These are phyloP conservation scores for Fusarium bulbicola DNA, from an alignment of 2,329 filamentous ascomycete genomes.

Conservation along the genomic window DNA sequence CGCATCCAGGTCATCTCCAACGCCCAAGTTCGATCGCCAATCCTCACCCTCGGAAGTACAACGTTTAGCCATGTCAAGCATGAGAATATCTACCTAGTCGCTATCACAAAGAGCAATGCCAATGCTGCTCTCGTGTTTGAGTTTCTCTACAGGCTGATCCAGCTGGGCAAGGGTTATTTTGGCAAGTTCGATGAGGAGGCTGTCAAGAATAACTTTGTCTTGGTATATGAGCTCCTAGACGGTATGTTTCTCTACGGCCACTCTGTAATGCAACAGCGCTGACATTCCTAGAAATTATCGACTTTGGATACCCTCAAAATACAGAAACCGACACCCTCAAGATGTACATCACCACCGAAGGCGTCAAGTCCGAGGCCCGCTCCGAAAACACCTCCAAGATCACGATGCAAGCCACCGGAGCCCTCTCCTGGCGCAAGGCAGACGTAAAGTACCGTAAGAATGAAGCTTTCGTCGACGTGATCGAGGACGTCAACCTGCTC, in stretches of 20 bases:
- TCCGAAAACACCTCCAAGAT: conserved; percentile 96
- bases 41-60: conserved; percentile 94
- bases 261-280: background rate
- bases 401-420: conserved; percentile 98
- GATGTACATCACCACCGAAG: conserved; percentile 99
- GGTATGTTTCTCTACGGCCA: conserved; percentile 59
- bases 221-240: conserved; percentile 96
- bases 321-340: conserved; percentile 98
- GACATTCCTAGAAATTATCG: conserved; percentile 80
- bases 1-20: conserved; percentile 99
- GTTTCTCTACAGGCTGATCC: conserved; percentile 92
- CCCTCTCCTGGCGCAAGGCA: conserved; percentile 94
- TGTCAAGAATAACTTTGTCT: conserved; percentile 99
- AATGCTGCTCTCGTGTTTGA: conserved; percentile 98
- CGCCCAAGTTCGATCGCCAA: conserved; percentile 94
- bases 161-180: conserved; percentile 94
- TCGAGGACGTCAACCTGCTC: conserved; percentile 97
- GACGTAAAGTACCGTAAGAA: conserved; percentile 99
- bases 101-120: conserved; percentile 98
- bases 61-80: conserved; percentile 99
- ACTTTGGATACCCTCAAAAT: conserved; percentile 99
- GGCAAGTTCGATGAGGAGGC: conserved; percentile 99
- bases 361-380: conserved; percentile 88
- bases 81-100: conserved; percentile 98
- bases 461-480: conserved; percentile 98